Evolutionary conservation across 495 filamentous ascomycete genomes (phyloP).

Genomic region (Xylaria sp.): DNA sequence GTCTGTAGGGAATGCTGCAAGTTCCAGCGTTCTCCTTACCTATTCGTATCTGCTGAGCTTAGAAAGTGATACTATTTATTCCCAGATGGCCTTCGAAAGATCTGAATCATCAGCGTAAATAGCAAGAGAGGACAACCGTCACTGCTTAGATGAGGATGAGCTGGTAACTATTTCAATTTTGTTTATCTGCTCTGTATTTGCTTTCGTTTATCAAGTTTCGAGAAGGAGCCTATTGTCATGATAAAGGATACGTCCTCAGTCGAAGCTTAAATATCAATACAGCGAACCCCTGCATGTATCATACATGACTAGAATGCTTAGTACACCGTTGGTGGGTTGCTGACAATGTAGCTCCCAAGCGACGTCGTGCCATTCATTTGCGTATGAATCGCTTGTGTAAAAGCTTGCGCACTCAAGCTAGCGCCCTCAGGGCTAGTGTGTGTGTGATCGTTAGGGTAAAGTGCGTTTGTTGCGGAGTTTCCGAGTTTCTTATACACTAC

Average conservation of each 20-base stretch:
- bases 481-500: slow-evolving; percentile 41
- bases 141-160: not conserved
- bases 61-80: not conserved
- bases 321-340: slow-evolving; percentile 20
- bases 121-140: not conserved
- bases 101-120: not conserved
- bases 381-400: slow-evolving; percentile 18
- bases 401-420: slow-evolving; percentile 42
- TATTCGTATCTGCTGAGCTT: not conserved
- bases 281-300: not conserved
- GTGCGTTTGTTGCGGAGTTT: slow-evolving; percentile 49
- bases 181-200: not conserved
- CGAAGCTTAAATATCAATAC: not conserved
- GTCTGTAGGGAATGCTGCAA: not conserved
- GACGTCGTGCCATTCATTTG: slow-evolving; percentile 24
- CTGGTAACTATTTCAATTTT: not conserved
- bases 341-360: slow-evolving; percentile 16
- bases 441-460: slow-evolving; percentile 66
- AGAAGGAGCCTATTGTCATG: not conserved
- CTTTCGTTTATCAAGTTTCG: not conserved
- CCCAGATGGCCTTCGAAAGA: not conserved
- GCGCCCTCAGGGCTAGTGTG: slow-evolving; percentile 64
- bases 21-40: not conserved
- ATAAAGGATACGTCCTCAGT: not conserved
- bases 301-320: not conserved